Base-by-base conservation (phyloP, 1,284 basidiomycete species). In the Heterobasidion irregulare region DNA sequence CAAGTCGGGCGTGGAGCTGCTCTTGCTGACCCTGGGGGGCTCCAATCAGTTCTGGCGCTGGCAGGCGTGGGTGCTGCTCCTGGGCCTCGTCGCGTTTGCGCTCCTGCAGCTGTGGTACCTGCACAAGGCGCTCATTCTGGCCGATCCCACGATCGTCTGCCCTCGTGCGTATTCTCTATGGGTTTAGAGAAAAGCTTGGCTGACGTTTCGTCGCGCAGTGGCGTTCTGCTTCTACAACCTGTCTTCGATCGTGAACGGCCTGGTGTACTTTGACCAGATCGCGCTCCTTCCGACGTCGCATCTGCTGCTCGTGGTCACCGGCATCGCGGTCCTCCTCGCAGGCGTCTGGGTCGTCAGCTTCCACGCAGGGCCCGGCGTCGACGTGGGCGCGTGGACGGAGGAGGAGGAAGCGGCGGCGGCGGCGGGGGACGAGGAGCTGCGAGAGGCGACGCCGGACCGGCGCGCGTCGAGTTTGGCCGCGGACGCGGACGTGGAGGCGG, bases 211-310 rank as follows among this genome's bases (percentile, higher is more conserved):
- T 8, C 38, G 38, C 38, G 10, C 62, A 89, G 86, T 94, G 62
- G 94, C 94, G 2, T 98, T 98, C 70, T 97, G 94, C 70, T 94
- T 94, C 69, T 98, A 97, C 74, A 98, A 97, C 65, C 71, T 95
- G 8, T 92, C 92, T 6, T 94, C 91, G 12, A 95, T 96, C 65
- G 78, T 94, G 48, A 87, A 88, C 60, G 89, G 90, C 1, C 79
- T 97, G 43, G 83, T 97, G 51, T 98, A 96, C 69, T 98, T 93
- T 68, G 79, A 96, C 69, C 93, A 98, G 67, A 82, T 95, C 63
- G 80, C 83, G 13, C 75, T 86, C 18, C 83, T 98, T 46, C 74
- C 83, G 0, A 73, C 79, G 1, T 68, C 83, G 38, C 83, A 94
- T 66, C 77, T 96, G 33, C 66, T 74, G 5, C 78, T 96, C 32